Evolutionary conservation across 176 grass and related monocot species (phyloP).

Genomic region (Puccinellia tenuiflora): DNA sequence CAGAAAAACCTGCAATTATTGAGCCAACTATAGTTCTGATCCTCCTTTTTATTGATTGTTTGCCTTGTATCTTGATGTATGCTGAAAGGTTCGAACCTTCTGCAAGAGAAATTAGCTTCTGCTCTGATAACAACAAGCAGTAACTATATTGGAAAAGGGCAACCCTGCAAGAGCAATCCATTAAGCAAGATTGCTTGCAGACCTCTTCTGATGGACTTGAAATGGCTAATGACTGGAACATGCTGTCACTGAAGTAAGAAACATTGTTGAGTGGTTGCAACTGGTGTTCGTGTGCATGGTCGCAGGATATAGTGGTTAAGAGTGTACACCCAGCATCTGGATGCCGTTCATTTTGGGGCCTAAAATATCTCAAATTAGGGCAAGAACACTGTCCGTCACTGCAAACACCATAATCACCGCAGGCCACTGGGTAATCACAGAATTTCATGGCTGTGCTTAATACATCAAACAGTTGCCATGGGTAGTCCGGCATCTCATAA

Average conservation of each 20-base stretch:
- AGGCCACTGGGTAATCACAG: slow-evolving; percentile 32
- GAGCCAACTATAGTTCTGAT: slow-evolving; percentile 4
- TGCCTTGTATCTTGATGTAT: slow-evolving; percentile 13
- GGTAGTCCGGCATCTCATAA: not conserved
- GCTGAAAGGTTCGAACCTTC: not conserved
- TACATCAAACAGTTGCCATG: not conserved
- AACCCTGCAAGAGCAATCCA: slow-evolving; percentile 26
- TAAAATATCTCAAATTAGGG: slow-evolving; percentile 24
- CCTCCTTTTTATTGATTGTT: not conserved
- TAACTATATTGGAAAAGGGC: slow-evolving; percentile 3
- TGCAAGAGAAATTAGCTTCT: not conserved
- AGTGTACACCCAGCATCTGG: slow-evolving; percentile 29
- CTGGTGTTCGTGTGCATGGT: not conserved
- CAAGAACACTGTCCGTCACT: slow-evolving; percentile 7
- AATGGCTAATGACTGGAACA: slow-evolving; percentile 4
- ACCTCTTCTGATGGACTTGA: not conserved
- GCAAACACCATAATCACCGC: slow-evolving; percentile 39
- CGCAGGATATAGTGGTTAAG: not conserved
- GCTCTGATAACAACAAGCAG: not conserved
- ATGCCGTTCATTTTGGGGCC: slow-evolving; percentile 7
- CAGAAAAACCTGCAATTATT: not conserved
- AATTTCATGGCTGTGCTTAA: not conserved
- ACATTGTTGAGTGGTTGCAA: slow-evolving; percentile 1
- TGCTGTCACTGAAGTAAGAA: slow-evolving; percentile 29
- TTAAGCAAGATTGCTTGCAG: slow-evolving; percentile 15